A percentile compares a stretch with the other conserved stretches of the same genome.
phyloP scores from a whole-genome alignment of 2,329 filamentous ascomycete genomes.

The Cordyceps javanica region DNA sequence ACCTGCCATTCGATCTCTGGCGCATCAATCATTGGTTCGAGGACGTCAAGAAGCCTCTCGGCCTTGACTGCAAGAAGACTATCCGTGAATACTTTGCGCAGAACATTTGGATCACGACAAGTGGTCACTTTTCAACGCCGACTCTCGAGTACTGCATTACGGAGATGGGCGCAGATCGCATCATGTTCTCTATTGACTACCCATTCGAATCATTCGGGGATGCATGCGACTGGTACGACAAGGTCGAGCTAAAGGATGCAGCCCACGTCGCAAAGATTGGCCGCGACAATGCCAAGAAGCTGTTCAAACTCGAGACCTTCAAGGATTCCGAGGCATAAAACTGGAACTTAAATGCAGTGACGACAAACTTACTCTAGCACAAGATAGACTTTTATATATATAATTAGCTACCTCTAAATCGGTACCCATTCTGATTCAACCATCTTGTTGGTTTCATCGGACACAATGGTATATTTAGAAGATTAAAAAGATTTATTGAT shows the following conservation, averaged over 20 bases:
- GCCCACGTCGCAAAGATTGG: conserved; percentile 34
- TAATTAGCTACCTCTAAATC: too few relatives aligned
- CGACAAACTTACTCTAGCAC: too few relatives aligned
- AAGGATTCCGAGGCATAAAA: conserved; percentile 23
- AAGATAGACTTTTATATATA: too few relatives aligned
- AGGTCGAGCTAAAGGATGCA: conserved; percentile 25
- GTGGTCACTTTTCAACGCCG: conserved; percentile 48
- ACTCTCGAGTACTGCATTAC: conserved; percentile 44
- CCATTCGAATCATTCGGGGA: conserved; percentile 43
- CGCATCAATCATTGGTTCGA: conserved; percentile 51
- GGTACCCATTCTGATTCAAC: too few relatives aligned
- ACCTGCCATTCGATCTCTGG: conserved; percentile 43
- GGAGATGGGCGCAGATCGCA: conserved; percentile 42
- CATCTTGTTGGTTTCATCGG: too few relatives aligned
- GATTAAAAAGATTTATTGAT: too few relatives aligned
- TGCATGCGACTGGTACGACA: conserved; percentile 36
- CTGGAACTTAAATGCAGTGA: neutral
- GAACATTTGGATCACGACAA: conserved; percentile 53
- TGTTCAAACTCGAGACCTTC: conserved; percentile 33
- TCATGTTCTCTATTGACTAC: conserved; percentile 49
- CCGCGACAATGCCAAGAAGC: conserved; percentile 35
- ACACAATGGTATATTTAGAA: too few relatives aligned
- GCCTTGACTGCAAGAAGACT: conserved; percentile 40
- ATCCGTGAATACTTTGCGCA: conserved; percentile 46
- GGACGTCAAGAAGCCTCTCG: conserved; percentile 46